These are phyloP conservation scores for Glycyrrhiza uralensis DNA, from an alignment of 306 rosid species.

Conservation along the genomic window DNA sequence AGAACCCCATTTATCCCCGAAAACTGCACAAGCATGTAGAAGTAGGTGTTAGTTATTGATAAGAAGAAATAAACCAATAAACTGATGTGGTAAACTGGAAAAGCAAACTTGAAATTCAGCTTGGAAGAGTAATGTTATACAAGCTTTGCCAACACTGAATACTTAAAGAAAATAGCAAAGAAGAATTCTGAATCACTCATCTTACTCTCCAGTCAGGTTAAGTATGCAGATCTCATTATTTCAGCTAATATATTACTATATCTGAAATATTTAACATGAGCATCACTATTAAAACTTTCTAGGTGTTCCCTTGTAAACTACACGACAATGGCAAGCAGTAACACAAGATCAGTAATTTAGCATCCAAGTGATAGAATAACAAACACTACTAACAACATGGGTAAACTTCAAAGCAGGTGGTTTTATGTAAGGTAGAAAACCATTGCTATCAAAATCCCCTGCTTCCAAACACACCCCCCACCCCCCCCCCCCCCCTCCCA, in stretches of 20 bases:
- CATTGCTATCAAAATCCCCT: background rate
- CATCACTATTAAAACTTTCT: background rate
- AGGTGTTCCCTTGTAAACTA: background rate
- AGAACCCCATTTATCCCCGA: constrained; percentile 87
- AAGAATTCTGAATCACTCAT: background rate
- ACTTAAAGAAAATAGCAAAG: background rate
- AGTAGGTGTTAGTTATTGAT: background rate
- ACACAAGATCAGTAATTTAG: background rate
- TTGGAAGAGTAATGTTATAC: background rate
- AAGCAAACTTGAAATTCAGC: background rate
- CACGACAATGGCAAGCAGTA: constrained; percentile 1
- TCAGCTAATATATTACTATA: background rate
- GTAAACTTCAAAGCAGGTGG: background rate
- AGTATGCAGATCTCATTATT: background rate
- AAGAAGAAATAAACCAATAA: background rate
- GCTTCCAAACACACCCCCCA: background rate
- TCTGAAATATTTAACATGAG: background rate
- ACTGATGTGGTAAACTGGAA: background rate
- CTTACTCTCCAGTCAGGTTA: background rate
- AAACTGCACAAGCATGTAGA: constrained; percentile 45
- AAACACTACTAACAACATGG: background rate
- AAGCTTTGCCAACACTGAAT: background rate
- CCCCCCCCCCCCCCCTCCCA: background rate
- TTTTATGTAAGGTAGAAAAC: background rate
- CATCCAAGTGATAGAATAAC: background rate